Evolutionary conservation across 2,329 filamentous ascomycete genomes (phyloP).

Genomic region (Amylocarpus encephaloides): DNA sequence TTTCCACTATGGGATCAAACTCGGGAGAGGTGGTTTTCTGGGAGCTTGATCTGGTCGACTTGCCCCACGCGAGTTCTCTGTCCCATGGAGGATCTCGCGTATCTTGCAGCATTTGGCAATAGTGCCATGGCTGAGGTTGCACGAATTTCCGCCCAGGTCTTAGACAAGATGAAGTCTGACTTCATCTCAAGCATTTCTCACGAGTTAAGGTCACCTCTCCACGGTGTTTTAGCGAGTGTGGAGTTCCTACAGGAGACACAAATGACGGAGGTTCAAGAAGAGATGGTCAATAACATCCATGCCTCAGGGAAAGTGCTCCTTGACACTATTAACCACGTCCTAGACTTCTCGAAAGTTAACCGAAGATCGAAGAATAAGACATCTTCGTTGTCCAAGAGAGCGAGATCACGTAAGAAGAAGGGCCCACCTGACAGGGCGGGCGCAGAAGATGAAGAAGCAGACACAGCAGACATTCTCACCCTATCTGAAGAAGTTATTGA

Average conservation of each 20-base stretch:
- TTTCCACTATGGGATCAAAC: slow-evolving; percentile 43
- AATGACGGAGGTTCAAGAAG: slow-evolving; percentile 41
- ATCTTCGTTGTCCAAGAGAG: slow-evolving; percentile 13
- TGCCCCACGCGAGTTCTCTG: slow-evolving; percentile 39
- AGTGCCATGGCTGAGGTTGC: slow-evolving; percentile 52
- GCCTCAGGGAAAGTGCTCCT: slow-evolving; percentile 45
- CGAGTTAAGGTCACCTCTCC: slow-evolving; percentile 54
- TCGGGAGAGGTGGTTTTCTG: slow-evolving; percentile 43
- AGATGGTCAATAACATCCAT: slow-evolving; percentile 42
- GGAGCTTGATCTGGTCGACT: slow-evolving; percentile 44
- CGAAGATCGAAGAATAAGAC: slow-evolving; percentile 25
- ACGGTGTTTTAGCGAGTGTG: slow-evolving; percentile 50
- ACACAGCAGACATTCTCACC: slow-evolving; percentile 24
- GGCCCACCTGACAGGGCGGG: slow-evolving; percentile 8
- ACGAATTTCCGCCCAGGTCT: slow-evolving; percentile 38
- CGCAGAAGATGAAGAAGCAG: slow-evolving; percentile 15
- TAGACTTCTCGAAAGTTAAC: slow-evolving; percentile 51
- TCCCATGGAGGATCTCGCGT: slow-evolving; percentile 43
- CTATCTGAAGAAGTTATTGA: slow-evolving; percentile 30
- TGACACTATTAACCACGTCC: slow-evolving; percentile 47
- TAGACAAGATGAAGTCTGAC: slow-evolving; percentile 38
- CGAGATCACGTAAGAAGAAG: slow-evolving; percentile 8
- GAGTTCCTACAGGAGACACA: slow-evolving; percentile 48
- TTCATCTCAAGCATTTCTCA: slow-evolving; percentile 55
- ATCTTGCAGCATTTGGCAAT: slow-evolving; percentile 45